Evolutionary conservation across 2,329 filamentous ascomycete genomes (phyloP).

Genomic region (Colletotrichum tofieldiae): DNA sequence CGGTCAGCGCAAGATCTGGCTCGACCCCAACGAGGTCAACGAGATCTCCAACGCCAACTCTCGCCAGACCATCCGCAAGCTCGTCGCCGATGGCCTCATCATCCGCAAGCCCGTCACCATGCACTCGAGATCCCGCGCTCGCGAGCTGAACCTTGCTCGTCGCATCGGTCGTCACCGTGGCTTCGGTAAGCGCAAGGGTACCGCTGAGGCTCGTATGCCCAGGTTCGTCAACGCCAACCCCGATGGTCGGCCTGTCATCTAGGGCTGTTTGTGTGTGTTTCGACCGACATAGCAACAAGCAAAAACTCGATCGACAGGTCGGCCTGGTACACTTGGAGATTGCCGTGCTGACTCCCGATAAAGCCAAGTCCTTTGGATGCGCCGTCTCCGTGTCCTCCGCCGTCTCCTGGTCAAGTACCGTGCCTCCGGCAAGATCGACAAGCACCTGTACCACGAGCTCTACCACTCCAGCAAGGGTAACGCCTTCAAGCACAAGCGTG

Average conservation of each 20-base stretch:
- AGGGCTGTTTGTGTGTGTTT: not conserved
- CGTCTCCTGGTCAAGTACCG: constrained; percentile 99
- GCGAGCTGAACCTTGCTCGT: constrained; percentile 94
- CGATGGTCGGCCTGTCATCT: constrained; percentile 1
- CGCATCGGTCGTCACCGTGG: constrained; percentile 97
- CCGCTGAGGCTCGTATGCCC: constrained; percentile 99
- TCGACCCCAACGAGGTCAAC: constrained; percentile 98
- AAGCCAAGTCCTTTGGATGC: constrained; percentile 99
- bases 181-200: constrained; percentile 99
- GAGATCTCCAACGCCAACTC: constrained; percentile 99
- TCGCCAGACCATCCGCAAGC: constrained; percentile 99
- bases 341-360: constrained; percentile 47
- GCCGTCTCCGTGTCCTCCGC: constrained; percentile 98
- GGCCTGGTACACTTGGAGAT: not conserved
- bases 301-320: not conserved
- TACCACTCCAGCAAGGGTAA: constrained; percentile 99
- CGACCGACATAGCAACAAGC: not conserved
- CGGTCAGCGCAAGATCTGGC: constrained; percentile 99
- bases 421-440: constrained; percentile 99
- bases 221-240: constrained; percentile 73
- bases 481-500: constrained; percentile 99
- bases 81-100: constrained; percentile 99
- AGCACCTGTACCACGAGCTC: constrained; percentile 99
- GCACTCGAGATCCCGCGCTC: constrained; percentile 97
- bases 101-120: constrained; percentile 99